Evolutionary conservation across 2,329 filamentous ascomycete genomes (phyloP), one percentile per base, ranked within the genome.

Genomic region (Hypomyces rosellus): DNA sequence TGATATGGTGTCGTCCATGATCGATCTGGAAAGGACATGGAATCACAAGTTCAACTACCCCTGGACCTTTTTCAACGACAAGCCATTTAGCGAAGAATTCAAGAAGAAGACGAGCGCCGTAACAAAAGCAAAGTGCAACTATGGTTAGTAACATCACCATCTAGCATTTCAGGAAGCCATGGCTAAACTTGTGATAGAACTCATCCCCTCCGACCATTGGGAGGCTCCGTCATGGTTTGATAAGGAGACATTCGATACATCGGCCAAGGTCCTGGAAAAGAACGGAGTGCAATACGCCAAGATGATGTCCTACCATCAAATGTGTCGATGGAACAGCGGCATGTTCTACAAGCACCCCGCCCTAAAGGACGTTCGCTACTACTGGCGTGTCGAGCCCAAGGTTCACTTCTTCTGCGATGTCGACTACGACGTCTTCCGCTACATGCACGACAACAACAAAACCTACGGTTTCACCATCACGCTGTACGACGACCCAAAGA

Each of bases 11-110:
- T 81, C 85, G 64, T 89, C 90, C 22, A 99, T 99, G 89, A 71
- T 72, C 49, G 92, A 99, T 64, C 77, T 99, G 53, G 93, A 99
- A 72, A 76, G 86, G 57, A 97, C 92, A 1, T 99, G 91, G 90
- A 99, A 99, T 64, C 77, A 82, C 76, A 99, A 99, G 66, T 99
- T 97, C 81, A 99, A 99, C 74, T 99, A 99, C 65, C 93, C 93
- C 0, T 99, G 93, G 89, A 96, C 90, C 8, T 99, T 99, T 69
- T 95, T 99, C 78, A 99, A 99, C 71, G 92, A 99, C 64, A 85
- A 88, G 47, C 88, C 89, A 14, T 99, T 99, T 64, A 85, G 86
- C 3, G 87, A 93, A 14, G 91, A 97, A 61, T 99, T 99, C 75
- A 97, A 95, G 73, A 75, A 74, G 61, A 82, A 80, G 68, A 97